phyloP scores from a whole-genome alignment of 257 asterid genomes.

The Nicotiana tomentosiformis region DNA sequence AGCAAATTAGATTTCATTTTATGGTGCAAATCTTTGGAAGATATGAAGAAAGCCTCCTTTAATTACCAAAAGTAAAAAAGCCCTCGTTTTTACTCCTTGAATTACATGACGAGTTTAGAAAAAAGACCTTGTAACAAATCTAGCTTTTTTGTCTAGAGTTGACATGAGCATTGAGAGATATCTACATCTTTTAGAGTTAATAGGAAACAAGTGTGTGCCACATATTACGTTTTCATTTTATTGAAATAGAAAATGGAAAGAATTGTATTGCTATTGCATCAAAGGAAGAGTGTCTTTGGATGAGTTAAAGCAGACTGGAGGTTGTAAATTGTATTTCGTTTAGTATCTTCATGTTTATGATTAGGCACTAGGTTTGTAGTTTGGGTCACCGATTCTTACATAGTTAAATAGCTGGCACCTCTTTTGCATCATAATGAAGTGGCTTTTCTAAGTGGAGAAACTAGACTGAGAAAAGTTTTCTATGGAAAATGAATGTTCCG shows the following conservation, averaged over 20 bases:
- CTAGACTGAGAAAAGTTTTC: not conserved
- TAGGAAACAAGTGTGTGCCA: not conserved
- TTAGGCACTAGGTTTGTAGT: not conserved
- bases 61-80: not conserved
- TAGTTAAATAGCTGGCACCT: not conserved
- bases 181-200: not conserved
- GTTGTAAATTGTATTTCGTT: not conserved
- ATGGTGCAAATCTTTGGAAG: not conserved
- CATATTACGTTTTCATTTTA: not conserved
- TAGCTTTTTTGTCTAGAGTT: conserved; percentile 14
- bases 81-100: not conserved
- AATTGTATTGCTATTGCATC: not conserved
- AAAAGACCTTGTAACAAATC: not conserved
- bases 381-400: not conserved
- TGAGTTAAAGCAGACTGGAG: not conserved
- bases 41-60: not conserved
- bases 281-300: not conserved
- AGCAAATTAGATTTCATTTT: not conserved
- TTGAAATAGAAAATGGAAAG: not conserved
- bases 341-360: not conserved
- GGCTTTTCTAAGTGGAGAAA: not conserved
- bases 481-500: not conserved
- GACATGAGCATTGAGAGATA: not conserved
- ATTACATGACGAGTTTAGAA: not conserved
- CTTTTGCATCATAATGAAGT: not conserved